Conservation (phyloP, 495 filamentous ascomycete genomes). For the Ramalina intermedia region DNA sequence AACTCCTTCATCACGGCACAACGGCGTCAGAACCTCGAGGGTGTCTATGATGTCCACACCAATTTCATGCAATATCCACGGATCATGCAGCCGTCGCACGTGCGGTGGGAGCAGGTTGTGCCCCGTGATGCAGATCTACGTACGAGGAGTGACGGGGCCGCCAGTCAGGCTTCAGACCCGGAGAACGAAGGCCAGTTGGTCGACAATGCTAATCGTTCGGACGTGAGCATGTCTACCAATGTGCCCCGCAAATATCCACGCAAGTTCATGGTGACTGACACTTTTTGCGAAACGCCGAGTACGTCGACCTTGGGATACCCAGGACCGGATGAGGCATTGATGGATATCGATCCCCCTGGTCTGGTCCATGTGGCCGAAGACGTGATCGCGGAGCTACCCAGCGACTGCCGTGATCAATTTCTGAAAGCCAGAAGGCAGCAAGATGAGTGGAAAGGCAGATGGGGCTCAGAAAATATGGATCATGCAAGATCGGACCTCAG, state of each 20-base stretch:
- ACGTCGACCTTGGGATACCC: slow-evolving; percentile 44
- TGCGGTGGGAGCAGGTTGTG: slow-evolving; percentile 55
- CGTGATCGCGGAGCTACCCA: slow-evolving; percentile 51
- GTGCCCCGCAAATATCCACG: slow-evolving; percentile 50
- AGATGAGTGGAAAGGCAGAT: slow-evolving; percentile 54
- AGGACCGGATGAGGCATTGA: slow-evolving; percentile 45
- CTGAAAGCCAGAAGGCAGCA: slow-evolving; percentile 46
- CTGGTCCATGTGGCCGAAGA: slow-evolving; percentile 45
- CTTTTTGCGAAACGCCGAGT: slow-evolving; percentile 46
- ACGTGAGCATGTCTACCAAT: slow-evolving; percentile 39
- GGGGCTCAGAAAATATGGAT: slow-evolving; percentile 47
- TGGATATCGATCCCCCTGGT: slow-evolving; percentile 49
- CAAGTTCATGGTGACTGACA: slow-evolving; percentile 66
- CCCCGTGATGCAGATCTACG: slow-evolving; percentile 8
- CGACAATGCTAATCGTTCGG: neutral
- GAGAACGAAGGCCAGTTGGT: too few relatives aligned
- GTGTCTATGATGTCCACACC: slow-evolving; percentile 86
- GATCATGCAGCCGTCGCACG: slow-evolving; percentile 82
- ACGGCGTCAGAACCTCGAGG: slow-evolving; percentile 53
- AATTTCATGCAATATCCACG: slow-evolving; percentile 77
- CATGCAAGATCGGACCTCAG: slow-evolving; percentile 31
- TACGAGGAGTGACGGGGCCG: too few relatives aligned
- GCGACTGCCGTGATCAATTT: slow-evolving; percentile 57
- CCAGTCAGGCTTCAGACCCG: too few relatives aligned
- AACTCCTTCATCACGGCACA: slow-evolving; percentile 52